These are phyloP conservation scores for Chaetothyriales sp. DNA, from an alignment of 2,329 filamentous ascomycete species.

Conservation along the genomic window DNA sequence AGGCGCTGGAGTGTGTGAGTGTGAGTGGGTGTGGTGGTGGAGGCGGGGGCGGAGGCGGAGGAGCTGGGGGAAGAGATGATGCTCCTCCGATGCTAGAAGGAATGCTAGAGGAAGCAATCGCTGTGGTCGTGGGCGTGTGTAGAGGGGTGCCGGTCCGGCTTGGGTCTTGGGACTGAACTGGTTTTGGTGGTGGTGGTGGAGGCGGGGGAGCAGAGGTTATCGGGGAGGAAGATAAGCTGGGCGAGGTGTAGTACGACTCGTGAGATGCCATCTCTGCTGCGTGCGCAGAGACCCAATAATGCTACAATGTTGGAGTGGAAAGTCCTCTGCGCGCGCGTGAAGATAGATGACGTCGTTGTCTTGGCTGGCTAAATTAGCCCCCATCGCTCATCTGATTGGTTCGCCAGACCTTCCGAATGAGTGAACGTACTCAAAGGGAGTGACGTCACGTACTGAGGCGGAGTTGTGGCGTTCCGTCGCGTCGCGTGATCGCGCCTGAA, in stretches of 20 bases:
- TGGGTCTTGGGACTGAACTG: conserved; percentile 53
- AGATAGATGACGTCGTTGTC: too few relatives aligned
- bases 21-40: conserved; percentile 19
- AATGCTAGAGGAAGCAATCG: too few relatives aligned
- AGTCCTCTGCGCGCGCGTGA: too few relatives aligned
- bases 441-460: background rate
- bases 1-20: background rate
- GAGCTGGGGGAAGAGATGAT: conserved; percentile 32
- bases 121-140: conserved; percentile 4
- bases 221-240: background rate
- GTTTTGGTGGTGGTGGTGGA: conserved; percentile 57
- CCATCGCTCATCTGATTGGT: too few relatives aligned
- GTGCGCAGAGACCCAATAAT: too few relatives aligned
- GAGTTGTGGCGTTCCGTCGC: background rate
- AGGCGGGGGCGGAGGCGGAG: conserved; percentile 31
- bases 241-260: background rate
- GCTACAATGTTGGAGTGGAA: too few relatives aligned
- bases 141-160: conserved; percentile 53
- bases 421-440: too few relatives aligned
- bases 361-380: too few relatives aligned
- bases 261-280: background rate
- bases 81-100: conserved; percentile 9
- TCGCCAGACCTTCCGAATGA: too few relatives aligned
- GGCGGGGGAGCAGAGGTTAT: conserved; percentile 16
- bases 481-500: background rate